Evolutionary conservation across 345 rosid species (phyloP), one percentile per base, ranked within the genome.

Genomic region (Adansonia digitata): DNA sequence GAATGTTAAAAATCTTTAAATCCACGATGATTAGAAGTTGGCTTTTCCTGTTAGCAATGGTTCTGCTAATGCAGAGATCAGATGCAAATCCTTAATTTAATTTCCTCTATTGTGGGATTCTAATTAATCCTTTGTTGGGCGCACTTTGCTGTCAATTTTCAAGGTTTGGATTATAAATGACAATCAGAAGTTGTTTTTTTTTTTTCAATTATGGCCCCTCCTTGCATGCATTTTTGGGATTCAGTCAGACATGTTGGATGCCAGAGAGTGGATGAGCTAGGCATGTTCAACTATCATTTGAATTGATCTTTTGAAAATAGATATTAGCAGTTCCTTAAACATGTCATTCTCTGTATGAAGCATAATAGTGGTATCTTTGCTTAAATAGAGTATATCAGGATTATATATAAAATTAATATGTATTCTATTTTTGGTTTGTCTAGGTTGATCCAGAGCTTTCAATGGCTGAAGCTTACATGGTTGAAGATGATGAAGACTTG

Each of bases 401-500:
- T 60, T n/a, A n/a, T 74, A 72, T 74, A 24, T 26, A 6, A 27
- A 27, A 43, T 71, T 77, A 78, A 76, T 46, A 55, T 74, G 29
- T 71, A 49, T 45, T 51, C 55, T 74, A 17, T 59, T 72, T 64
- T 39, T 71, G 75, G 69, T 77, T 73, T 56, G n/a, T 40, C 77
- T 86, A 95, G 99, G 93, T 95, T 77, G 99, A 95, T 57, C 90
- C 97, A 17, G 99, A 95, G 83, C 97, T 95, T 61, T 97, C 97
- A 74, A 95, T 95, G 99, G 97, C 98, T 77, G 99, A 95, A 85
- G 99, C 98, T 64, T 97, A 95, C 84, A 95, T 90, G 85, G 99
- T 93, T 81, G 99, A 93, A 87, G 99, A 95, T 80, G 99, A 95
- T 75, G 98, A 93, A 84, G 99, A 95, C 79, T 81, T 95, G 85